Evolutionary conservation across 1,139 yeast species (phyloP).

Genomic region (Pichia sp.): DNA sequence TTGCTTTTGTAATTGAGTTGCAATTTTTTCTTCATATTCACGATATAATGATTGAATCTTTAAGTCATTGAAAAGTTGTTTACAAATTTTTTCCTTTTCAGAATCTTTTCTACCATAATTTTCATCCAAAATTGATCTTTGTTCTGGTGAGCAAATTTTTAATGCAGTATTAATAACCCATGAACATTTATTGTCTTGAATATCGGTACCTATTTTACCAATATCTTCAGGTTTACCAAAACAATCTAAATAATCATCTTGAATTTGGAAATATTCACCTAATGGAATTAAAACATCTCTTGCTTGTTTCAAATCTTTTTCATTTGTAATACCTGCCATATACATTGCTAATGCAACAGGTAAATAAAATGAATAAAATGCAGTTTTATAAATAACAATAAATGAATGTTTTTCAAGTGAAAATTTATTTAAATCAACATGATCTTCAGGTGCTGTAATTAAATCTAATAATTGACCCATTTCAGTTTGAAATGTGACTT

Average conservation of each 20-base stretch:
- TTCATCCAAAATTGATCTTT: slow-evolving; percentile 73
- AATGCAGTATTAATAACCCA: slow-evolving; percentile 97
- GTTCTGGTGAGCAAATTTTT: slow-evolving; percentile 69
- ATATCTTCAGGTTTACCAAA: slow-evolving; percentile 96
- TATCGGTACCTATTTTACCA: slow-evolving; percentile 98
- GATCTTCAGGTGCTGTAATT: slow-evolving; percentile 95
- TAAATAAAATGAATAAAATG: slow-evolving; percentile 92
- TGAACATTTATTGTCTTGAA: slow-evolving; percentile 96
- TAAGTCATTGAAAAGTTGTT: slow-evolving; percentile 68
- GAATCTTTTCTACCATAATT: slow-evolving; percentile 86
- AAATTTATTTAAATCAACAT: slow-evolving; percentile 82
- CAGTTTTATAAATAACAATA: slow-evolving; percentile 95
- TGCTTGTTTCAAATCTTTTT: slow-evolving; percentile 79
- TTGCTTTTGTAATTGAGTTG: slow-evolving; percentile 53
- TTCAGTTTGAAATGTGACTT: slow-evolving; percentile 95
- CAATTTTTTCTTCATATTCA: slow-evolving; percentile 77
- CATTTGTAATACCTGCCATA: slow-evolving; percentile 73
- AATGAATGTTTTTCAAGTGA: slow-evolving; percentile 87
- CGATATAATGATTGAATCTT: slow-evolving; percentile 65
- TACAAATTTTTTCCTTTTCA: slow-evolving; percentile 63
- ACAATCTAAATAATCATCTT: slow-evolving; percentile 95
- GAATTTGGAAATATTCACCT: slow-evolving; percentile 98
- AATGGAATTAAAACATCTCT: slow-evolving; percentile 83
- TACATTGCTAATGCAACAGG: slow-evolving; percentile 97
- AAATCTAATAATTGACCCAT: slow-evolving; percentile 93